Conservation (phyloP, 2,329 filamentous ascomycete species). For the Penicillium verrucosum region DNA sequence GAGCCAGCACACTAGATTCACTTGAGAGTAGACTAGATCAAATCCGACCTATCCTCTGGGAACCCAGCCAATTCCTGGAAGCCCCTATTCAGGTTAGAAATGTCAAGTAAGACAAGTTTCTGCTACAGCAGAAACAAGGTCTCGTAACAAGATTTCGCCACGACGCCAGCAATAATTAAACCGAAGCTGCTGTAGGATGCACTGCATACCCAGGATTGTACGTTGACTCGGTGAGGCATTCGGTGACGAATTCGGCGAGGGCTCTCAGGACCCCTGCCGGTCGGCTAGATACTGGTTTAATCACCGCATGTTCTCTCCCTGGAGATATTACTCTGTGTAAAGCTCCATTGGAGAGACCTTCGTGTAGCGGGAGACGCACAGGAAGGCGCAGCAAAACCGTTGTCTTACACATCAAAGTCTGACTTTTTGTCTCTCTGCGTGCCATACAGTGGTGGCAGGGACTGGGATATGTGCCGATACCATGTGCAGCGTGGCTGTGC, state of each 20-base stretch:
- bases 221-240: neutral
- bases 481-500: constrained; percentile 6
- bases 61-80: neutral
- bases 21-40: neutral
- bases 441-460: neutral
- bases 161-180: neutral
- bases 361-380: neutral
- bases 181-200: neutral
- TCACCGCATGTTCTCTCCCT: neutral
- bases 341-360: neutral
- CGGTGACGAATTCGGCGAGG: neutral
- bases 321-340: neutral
- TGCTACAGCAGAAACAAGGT: neutral
- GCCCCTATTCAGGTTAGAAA: neutral
- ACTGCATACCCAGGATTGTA: neutral
- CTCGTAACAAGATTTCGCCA: neutral
- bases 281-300: neutral
- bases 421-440: neutral
- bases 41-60: neutral
- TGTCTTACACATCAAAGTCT: neutral
- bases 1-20: neutral
- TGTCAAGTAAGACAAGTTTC: neutral
- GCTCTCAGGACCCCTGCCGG: too few relatives aligned
- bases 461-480: constrained; percentile 2
- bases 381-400: neutral